Base-by-base conservation (phyloP, 2,329 filamentous ascomycete genomes). In the Epichloe gansuensis region DNA sequence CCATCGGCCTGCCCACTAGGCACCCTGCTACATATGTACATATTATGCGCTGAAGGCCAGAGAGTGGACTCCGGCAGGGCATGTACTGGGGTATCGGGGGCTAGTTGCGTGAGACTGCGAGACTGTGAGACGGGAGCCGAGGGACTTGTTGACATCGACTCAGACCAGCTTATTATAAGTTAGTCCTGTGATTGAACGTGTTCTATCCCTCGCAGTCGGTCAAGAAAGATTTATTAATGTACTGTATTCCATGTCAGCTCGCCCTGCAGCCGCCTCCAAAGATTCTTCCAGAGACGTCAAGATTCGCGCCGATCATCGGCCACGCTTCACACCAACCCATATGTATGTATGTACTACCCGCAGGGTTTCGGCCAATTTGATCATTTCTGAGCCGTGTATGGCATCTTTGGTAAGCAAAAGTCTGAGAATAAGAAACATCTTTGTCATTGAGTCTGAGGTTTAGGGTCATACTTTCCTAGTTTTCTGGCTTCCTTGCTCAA, bases 111-210 rank as follows among this genome's bases (percentile, higher is more conserved):
- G 47, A 40, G 51, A 45, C 31, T 23, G 21, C 35, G 36, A 27
- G 41, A 41, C 38, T 34, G 53, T 54, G 47, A 55, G 51, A 53
- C 48, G 53, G 51, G 34, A 49, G 45, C 51, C 48, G 53, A 49
- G 50, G 35, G 41, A 43, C 44, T 12, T 12, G 8, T 50, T 17
- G 38, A 47, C 47, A 21, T 45, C 31, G 34, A 42, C 23, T 46
- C 36, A 17, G 44, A 38, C 34, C 34, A 43, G 40, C 36, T 49
- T 45, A 6, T 31, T 31, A 21, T 21, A 21, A 21, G 17, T 11
- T 11, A 1, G 41, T 5, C 41, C 12, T 43, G 41, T 43, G 41
- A 43, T 43, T 25, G 41, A 43, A 25, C 13, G 41, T 21, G 0
- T 43, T 23, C 11, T 21, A 21, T 23, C 21, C 41, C 41, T 23